Percentiles rank a stretch among this genome's conserved stretches.
Conservation (phyloP, 2,329 filamentous ascomycete genomes). For the Davidsoniella eucalypti region DNA sequence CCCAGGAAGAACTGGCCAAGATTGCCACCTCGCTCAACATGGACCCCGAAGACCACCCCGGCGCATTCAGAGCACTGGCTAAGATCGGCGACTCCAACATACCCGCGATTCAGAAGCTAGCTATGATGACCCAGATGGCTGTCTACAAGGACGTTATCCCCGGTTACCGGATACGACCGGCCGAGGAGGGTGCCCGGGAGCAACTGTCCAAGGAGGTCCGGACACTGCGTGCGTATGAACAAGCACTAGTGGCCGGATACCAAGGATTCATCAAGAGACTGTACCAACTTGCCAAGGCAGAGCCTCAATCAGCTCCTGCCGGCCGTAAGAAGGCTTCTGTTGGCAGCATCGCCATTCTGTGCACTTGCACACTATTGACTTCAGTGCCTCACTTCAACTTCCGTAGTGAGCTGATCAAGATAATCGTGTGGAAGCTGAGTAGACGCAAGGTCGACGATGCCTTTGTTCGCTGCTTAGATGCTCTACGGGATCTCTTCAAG, state of each 20-base stretch:
- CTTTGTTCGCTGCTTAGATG: slow-evolving; percentile 59
- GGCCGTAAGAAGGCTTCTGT: slow-evolving; percentile 28
- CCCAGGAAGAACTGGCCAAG: slow-evolving; percentile 83
- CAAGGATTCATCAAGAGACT: slow-evolving; percentile 69
- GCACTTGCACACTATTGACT: slow-evolving; percentile 64
- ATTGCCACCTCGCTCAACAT: slow-evolving; percentile 72
- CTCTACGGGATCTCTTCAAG: slow-evolving; percentile 65
- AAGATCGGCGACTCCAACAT: slow-evolving; percentile 56
- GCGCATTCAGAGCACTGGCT: slow-evolving; percentile 60
- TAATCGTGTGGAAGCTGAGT: slow-evolving; percentile 71
- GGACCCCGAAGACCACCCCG: slow-evolving; percentile 78
- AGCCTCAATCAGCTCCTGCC: slow-evolving; percentile 20
- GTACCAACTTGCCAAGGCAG: slow-evolving; percentile 45
- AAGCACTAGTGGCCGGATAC: slow-evolving; percentile 71
- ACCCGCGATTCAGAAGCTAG: slow-evolving; percentile 65
- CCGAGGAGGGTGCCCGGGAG: slow-evolving; percentile 53
- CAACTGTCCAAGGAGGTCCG: slow-evolving; percentile 88
- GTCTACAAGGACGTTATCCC: slow-evolving; percentile 95
- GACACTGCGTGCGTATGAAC: slow-evolving; percentile 68
- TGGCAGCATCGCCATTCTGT: slow-evolving; percentile 64
- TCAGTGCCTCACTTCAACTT: slow-evolving; percentile 96
- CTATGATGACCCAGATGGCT: slow-evolving; percentile 69
- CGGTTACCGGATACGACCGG: slow-evolving; percentile 80
- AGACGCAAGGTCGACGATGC: slow-evolving; percentile 54
- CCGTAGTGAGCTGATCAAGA: slow-evolving; percentile 69